phyloP scores from a whole-genome alignment of 2,329 filamentous ascomycete genomes.

The Pleomassaria siparia region DNA sequence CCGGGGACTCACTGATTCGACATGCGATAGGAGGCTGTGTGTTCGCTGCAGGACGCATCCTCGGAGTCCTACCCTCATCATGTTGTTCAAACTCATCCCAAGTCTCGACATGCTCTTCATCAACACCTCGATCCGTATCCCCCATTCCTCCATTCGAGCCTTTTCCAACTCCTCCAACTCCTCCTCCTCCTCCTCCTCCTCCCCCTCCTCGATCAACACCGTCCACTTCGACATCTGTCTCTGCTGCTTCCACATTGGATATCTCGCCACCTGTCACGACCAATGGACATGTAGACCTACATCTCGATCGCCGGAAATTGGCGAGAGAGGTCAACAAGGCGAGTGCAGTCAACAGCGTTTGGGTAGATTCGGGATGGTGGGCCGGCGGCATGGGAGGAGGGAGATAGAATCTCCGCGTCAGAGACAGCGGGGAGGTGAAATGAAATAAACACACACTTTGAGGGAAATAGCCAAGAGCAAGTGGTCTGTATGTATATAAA shows the following conservation, averaged over 20 bases:
- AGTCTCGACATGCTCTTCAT: slow-evolving; percentile 14
- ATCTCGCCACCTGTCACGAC: slow-evolving; percentile 13
- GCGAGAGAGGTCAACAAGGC: slow-evolving; percentile 30
- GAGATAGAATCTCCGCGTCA: too few species aligned
- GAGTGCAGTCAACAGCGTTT: slow-evolving; percentile 31
- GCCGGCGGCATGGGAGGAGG: slow-evolving; percentile 31
- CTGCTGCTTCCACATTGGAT: slow-evolving; percentile 20
- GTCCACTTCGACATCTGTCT: not conserved
- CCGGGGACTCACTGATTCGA: slow-evolving; percentile 61
- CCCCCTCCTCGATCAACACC: too few species aligned
- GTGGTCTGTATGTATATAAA: too few species aligned
- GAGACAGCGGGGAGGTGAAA: too few species aligned
- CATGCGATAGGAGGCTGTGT: slow-evolving; percentile 62
- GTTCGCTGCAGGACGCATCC: slow-evolving; percentile 56
- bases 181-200: not conserved
- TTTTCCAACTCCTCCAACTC: not conserved
- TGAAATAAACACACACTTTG: too few species aligned
- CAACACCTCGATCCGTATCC: slow-evolving; percentile 27
- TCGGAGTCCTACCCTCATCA: slow-evolving; percentile 26
- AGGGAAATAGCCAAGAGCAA: too few species aligned
- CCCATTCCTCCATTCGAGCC: slow-evolving; percentile 48
- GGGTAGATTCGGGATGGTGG: slow-evolving; percentile 41
- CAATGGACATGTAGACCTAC: slow-evolving; percentile 43
- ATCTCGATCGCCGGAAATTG: slow-evolving; percentile 40
- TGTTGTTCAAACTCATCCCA: slow-evolving; percentile 8